These are phyloP conservation scores for Pseudogymnoascus sp. DNA, from an alignment of 2,329 filamentous ascomycete genomes.

Conservation along the genomic window DNA sequence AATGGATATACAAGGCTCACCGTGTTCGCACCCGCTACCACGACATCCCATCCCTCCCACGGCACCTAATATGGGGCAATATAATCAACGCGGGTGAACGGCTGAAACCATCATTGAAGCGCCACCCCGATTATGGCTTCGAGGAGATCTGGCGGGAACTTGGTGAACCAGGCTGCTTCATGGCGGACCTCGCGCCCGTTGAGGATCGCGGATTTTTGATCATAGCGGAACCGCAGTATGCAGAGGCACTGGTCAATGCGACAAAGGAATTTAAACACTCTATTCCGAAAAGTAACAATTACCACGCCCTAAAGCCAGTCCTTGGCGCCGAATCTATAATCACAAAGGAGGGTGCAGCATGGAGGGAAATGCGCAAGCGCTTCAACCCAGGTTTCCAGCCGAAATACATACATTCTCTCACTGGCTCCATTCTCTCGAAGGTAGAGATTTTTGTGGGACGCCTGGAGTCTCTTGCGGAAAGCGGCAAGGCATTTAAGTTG, in stretches of 20 bases:
- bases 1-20: not conserved
- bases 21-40: not conserved
- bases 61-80: not conserved
- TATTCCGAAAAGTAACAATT: not conserved
- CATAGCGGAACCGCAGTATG: not conserved
- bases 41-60: not conserved
- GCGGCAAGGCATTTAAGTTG: slow-evolving; percentile 13
- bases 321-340: not conserved
- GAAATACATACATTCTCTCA: slow-evolving; percentile 14
- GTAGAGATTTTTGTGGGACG: slow-evolving; percentile 13
- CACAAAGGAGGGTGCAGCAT: slow-evolving; percentile 17
- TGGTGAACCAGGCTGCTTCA: not conserved
- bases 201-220: not conserved
- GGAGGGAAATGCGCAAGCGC: slow-evolving; percentile 20
- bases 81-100: not conserved
- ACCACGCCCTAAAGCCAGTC: not conserved
- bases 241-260: not conserved
- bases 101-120: not conserved
- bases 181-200: not conserved
- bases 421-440: slow-evolving; percentile 19
- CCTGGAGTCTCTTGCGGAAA: slow-evolving; percentile 9
- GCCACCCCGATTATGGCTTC: not conserved
- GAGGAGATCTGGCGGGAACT: not conserved
- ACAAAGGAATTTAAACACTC: not conserved
- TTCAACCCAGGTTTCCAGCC: slow-evolving; percentile 23